A percentile compares a stretch with the other conserved stretches of the same genome.
Conservation (phyloP, 371 early-diverging fungal genomes). For the Mortierella sp. region DNA sequence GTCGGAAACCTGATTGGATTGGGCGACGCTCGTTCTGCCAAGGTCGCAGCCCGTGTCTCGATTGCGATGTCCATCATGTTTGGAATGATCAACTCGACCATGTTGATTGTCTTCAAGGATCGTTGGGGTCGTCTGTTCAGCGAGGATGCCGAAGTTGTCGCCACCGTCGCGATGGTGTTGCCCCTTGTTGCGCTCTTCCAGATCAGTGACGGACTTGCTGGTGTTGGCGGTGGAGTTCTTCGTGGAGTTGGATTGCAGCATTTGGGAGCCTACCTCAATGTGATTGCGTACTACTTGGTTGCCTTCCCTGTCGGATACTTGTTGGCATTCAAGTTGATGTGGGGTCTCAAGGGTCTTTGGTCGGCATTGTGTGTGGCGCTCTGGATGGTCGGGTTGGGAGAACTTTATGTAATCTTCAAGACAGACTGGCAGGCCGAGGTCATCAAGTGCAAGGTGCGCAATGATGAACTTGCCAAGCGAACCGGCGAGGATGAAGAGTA, state of each 20-base stretch:
- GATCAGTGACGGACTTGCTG: conserved; percentile 77
- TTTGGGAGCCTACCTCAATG: conserved; percentile 77
- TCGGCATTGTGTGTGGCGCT: conserved; percentile 70
- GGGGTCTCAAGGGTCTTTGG: conserved; percentile 82
- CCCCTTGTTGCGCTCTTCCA: conserved; percentile 90
- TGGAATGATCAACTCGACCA: conserved; percentile 39
- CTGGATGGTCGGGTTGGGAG: conserved; percentile 64
- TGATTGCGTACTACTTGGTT: conserved; percentile 78
- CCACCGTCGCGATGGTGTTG: conserved; percentile 76
- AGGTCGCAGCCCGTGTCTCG: conserved; percentile 41
- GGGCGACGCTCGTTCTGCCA: conserved; percentile 50
- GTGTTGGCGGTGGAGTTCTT: conserved; percentile 79
- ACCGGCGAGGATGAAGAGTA: conserved; percentile 19
- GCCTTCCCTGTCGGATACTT: conserved; percentile 79
- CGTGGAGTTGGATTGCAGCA: conserved; percentile 82
- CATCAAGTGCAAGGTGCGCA: conserved; percentile 57
- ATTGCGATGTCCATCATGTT: conserved; percentile 57
- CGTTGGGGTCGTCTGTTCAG: conserved; percentile 78
- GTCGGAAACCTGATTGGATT: conserved; percentile 86
- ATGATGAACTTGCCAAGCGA: conserved; percentile 42
- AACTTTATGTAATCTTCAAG: conserved; percentile 56
- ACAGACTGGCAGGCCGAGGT: conserved; percentile 69
- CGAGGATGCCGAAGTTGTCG: conserved; percentile 77
- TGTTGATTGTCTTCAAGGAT: conserved; percentile 59
- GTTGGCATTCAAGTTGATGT: conserved; percentile 68